Base-by-base conservation (phyloP, 2,329 filamentous ascomycete genomes). In the Exophiala calicioides region DNA sequence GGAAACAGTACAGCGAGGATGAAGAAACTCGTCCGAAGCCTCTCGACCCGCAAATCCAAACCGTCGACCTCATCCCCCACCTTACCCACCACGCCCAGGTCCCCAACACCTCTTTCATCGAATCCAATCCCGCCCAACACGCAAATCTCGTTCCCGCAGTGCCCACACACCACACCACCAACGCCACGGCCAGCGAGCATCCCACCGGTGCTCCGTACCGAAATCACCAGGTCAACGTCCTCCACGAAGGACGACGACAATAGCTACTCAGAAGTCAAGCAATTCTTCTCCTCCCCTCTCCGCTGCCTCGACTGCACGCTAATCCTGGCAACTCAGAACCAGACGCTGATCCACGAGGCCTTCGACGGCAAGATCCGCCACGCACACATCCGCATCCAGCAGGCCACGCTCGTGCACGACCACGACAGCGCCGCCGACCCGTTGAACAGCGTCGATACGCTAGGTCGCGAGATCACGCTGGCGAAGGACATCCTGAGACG, bases 301-400 rank as follows among this genome's bases (percentile, higher is more conserved):
- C 35, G 37, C 7, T 50, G 47, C 21, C 36, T 50, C 30, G 47
- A 50, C 36, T 50, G 47, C 35, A 41, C 47, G 5, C 23, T 50
- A 8, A 9, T 31, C 4, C 19, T 21, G 16, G 47, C 47, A 10
- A 29, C 15, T 31, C 7, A 18, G 7, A 15, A 38, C 6, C 40
- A 50, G 30, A 18, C 18, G 13, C 35, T 15, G 34, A 20, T 29
- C 10, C 31, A 35, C 4, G 35, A 45, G 29, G 6, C 7, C 3
- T 20, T 33, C 37, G 30, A 29, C n/a, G 36, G n/a, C 30, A 23
- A 9, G 2, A 19, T 42, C 8, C 42, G 31, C 18, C 18, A 26
- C 12, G 21, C 18, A 18, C 12, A 5, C 12, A 5, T 12, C 5
- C 19, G 4, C 18, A 18, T 7, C 16, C 18, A 9, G 8, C 26